Base-by-base conservation (phyloP, 179 eudicot genomes). In the Silene vulgaris region DNA sequence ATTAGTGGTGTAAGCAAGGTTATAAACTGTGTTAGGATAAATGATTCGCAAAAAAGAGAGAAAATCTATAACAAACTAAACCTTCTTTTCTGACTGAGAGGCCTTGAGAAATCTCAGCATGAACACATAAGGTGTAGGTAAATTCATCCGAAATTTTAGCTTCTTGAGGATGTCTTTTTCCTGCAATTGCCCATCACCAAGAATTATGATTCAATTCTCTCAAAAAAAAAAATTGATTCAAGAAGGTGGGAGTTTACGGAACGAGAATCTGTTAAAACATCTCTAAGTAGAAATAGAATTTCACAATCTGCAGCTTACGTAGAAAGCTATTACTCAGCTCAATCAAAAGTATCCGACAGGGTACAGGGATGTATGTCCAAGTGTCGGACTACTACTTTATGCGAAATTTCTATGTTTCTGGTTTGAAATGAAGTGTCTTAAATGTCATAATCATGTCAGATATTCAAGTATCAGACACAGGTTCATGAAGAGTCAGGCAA, bases 91-190 rank as follows among this genome's bases (percentile, higher is more conserved):
- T 17, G 92, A 81, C 72, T 85, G 88, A 78, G 99, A 88, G 74
- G 99, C 99, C 85, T 85, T 95, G 50, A 92, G 91, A 77, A 95
- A 89, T 73, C 97, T 87, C 61, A 95, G 86, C 97, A 95, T 95
- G 86, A 95, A 95, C 76, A 92, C 91, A 62, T 89, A 95, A 45
- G 91, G 87, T 68, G 99, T 95, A 13, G 99, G 97, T 71, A 86
- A 78, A 85, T 92, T 95, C 74, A 95, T 76, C 71, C 99, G 95
- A 57, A 95, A 95, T 79, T 86, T 92, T 75, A 95, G 86, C 84
- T 84, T 85, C 88, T 77, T 87, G 57, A 95, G 81, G 19, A 95
- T 85, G 65, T 82, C 77, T 78, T 84, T 87, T 84, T 95, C 99
- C 99, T 95, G 88, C 70, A 37, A 76, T 79, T 11, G 35, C 37